Percentiles rank a stretch among this genome's conserved stretches.
Evolutionary conservation across 768 basidiomycete genomes (phyloP).

Genomic region (Boletus rubroflammeus): DNA sequence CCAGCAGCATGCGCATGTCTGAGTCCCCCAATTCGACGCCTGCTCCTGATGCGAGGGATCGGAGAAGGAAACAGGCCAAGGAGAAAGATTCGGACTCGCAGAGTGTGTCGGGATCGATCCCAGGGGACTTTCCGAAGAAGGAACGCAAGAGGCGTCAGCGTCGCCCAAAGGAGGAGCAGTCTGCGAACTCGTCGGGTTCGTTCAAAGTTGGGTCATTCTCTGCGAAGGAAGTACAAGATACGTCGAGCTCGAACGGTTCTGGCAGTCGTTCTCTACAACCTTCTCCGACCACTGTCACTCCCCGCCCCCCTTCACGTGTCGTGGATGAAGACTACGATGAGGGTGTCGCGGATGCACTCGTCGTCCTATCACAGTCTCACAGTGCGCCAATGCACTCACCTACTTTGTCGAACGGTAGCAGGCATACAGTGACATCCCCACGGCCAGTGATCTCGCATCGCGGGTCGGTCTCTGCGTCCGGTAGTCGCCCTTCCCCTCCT

Average conservation of each 20-base stretch:
- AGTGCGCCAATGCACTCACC: conserved; percentile 44
- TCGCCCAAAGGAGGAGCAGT: conserved; percentile 43
- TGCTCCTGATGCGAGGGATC: conserved; percentile 44
- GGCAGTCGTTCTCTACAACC: conserved; percentile 64
- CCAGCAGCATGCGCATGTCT: conserved; percentile 43
- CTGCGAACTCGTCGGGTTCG: conserved; percentile 30
- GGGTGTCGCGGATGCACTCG: conserved; percentile 81
- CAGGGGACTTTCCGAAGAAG: conserved; percentile 50
- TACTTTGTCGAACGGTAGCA: conserved; percentile 54
- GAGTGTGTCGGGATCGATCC: conserved; percentile 26
- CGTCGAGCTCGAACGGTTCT: conserved; percentile 62
- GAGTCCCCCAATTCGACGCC: conserved; percentile 55
- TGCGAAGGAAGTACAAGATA: conserved; percentile 53
- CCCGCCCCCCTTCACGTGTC: conserved; percentile 58
- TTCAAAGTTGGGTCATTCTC: conserved; percentile 34
- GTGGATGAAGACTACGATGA: conserved; percentile 96
- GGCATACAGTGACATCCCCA: conserved; percentile 46
- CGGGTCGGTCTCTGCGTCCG: conserved; percentile 63
- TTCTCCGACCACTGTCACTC: conserved; percentile 61
- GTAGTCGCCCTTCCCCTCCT: conserved; percentile 64
- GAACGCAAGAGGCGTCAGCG: conserved; percentile 50
- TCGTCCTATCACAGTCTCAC: conserved; percentile 56
- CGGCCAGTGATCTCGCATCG: conserved; percentile 51
- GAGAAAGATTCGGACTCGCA: conserved; percentile 46
- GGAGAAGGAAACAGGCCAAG: conserved; percentile 42